These are phyloP conservation scores for Pelargonium fulgidum DNA, from an alignment of 441 rosid species.

Conservation along the genomic window DNA sequence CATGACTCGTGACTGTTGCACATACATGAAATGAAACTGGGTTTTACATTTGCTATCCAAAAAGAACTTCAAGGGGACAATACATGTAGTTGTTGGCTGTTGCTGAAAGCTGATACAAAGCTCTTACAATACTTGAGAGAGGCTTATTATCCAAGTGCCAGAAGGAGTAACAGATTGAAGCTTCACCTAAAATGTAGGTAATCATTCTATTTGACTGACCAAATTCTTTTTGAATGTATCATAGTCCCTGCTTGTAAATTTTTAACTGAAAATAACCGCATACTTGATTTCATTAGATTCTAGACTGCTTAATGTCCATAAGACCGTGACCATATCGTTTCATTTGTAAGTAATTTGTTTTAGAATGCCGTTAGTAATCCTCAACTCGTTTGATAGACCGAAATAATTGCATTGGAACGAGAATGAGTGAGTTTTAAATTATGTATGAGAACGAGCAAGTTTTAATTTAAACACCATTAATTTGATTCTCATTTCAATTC, in stretches of 20 bases:
- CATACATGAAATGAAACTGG: slow-evolving; percentile 11
- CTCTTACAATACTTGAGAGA: neutral
- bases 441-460: no score
- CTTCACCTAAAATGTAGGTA: slow-evolving; percentile 11
- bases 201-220: slow-evolving; percentile 1
- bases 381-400: no score
- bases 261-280: slow-evolving; percentile 6
- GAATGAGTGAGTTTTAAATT: no score
- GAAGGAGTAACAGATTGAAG: slow-evolving; percentile 11
- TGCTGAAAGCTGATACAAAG: neutral
- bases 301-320: neutral
- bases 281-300: neutral
- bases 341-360: no score
- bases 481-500: no score
- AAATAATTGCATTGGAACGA: no score
- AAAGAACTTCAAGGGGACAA: neutral
- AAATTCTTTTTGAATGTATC: slow-evolving; percentile 16
- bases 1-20: slow-evolving; percentile 35
- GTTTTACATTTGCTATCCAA: slow-evolving; percentile 15
- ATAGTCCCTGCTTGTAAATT: slow-evolving; percentile 14
- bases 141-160: neutral
- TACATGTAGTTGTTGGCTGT: neutral
- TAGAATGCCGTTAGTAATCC: no score
- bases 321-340: no score
- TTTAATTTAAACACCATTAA: no score